phyloP scores from a whole-genome alignment of 2,329 filamentous ascomycete genomes.

The Pseudofabraea citricarpa region DNA sequence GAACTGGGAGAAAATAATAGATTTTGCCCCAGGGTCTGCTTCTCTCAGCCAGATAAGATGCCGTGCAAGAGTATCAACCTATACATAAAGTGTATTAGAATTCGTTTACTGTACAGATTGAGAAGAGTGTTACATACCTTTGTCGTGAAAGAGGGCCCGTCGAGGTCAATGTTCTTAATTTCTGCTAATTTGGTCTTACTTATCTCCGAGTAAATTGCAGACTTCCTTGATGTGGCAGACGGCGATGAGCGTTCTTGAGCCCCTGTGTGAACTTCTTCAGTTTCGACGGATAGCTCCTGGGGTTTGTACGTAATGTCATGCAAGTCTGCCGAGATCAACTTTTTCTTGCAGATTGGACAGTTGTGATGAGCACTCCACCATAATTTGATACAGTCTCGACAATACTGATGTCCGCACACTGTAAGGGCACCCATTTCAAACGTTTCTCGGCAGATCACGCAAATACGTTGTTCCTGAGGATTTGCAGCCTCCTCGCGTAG shows the following conservation, averaged over 20 bases:
- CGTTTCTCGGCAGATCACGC: conserved; percentile 76
- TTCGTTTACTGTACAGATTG: no score
- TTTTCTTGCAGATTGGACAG: conserved; percentile 80
- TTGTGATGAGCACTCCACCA: conserved; percentile 74
- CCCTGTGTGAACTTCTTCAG: conserved; percentile 39
- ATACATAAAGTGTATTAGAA: no score
- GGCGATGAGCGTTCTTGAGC: conserved; percentile 19
- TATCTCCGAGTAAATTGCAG: conserved; percentile 72
- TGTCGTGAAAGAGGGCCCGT: conserved; percentile 72
- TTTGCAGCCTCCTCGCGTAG: conserved; percentile 36
- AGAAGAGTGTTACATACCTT: no score
- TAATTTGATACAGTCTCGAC: conserved; percentile 75
- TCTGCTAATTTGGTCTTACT: conserved; percentile 65
- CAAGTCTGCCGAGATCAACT: conserved; percentile 61
- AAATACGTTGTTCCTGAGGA: conserved; percentile 62
- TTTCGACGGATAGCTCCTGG: conserved; percentile 63
- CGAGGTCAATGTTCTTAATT: conserved; percentile 77
- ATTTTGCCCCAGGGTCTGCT: conserved; percentile 81
- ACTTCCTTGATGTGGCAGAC: conserved; percentile 22
- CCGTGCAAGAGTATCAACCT: conserved; percentile 75
- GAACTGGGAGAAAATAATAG: conserved; percentile 92
- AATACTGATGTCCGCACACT: conserved; percentile 87
- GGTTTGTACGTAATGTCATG: conserved; percentile 84
- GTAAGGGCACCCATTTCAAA: conserved; percentile 81
- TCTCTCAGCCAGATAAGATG: conserved; percentile 83